These are phyloP conservation scores for Lepidopterella palustris DNA, from an alignment of 495 filamentous ascomycete species.

Conservation along the genomic window DNA sequence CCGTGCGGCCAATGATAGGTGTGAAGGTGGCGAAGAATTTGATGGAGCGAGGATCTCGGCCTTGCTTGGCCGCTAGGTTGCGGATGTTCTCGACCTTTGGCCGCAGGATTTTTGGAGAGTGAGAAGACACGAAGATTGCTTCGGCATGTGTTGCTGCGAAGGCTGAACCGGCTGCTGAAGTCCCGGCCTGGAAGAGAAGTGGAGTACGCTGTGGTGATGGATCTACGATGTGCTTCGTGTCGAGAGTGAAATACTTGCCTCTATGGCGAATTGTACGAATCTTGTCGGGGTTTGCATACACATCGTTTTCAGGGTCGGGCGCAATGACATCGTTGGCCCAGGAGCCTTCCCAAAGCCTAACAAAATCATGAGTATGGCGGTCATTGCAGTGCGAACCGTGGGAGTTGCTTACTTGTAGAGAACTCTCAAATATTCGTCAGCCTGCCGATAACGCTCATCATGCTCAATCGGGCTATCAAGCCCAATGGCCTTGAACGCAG, in stretches of 20 bases:
- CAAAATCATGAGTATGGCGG: neutral
- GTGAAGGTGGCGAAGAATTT: slow-evolving; percentile 57
- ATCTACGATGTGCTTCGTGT: slow-evolving; percentile 49
- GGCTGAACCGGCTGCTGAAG: slow-evolving; percentile 48
- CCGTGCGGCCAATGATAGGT: slow-evolving; percentile 50
- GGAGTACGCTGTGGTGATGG: slow-evolving; percentile 59
- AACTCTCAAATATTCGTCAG: slow-evolving; percentile 1
- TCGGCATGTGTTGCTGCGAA: slow-evolving; percentile 60
- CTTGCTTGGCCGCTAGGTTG: slow-evolving; percentile 43
- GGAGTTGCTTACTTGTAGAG: slow-evolving; percentile 8
- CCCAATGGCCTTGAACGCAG: neutral
- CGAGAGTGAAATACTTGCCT: slow-evolving; percentile 52
- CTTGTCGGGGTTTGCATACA: slow-evolving; percentile 49
- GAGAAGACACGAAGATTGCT: slow-evolving; percentile 51
- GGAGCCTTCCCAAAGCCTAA: slow-evolving; percentile 52
- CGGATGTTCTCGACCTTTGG: slow-evolving; percentile 53
- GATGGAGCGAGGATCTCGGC: slow-evolving; percentile 49
- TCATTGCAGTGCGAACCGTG: too few relatives aligned
- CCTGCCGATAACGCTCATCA: neutral
- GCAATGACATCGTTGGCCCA: slow-evolving; percentile 51
- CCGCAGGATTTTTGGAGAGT: slow-evolving; percentile 45
- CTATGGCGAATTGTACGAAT: slow-evolving; percentile 54
- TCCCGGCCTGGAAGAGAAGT: slow-evolving; percentile 60
- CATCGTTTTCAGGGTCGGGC: slow-evolving; percentile 45
- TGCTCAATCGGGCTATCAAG: neutral